These are phyloP conservation scores for Calycina marina DNA, from an alignment of 2,329 filamentous ascomycete species.

Conservation along the genomic window DNA sequence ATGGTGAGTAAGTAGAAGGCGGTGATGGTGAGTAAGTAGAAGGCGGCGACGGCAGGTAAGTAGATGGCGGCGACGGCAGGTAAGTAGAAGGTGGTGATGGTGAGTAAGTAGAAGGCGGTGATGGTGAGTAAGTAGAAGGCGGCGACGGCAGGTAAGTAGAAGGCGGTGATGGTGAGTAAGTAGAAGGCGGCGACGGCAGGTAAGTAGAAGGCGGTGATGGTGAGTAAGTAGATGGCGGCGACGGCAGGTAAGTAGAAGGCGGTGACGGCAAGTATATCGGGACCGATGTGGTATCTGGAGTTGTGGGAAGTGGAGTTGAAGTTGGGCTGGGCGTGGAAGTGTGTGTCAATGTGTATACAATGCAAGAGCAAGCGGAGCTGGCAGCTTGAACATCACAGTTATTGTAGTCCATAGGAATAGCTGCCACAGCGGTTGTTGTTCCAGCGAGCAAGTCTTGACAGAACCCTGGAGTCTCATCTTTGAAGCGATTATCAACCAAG, in stretches of 20 bases:
- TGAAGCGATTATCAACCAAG: slow-evolving; percentile 23
- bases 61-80: not conserved
- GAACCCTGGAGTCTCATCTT: slow-evolving; percentile 19
- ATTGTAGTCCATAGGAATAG: slow-evolving; percentile 22
- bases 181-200: not conserved
- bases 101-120: not conserved
- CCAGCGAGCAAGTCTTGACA: slow-evolving; percentile 23
- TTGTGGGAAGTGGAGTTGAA: slow-evolving; percentile 5
- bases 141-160: not conserved
- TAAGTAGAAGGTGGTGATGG: not conserved
- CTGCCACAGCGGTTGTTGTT: slow-evolving; percentile 14
- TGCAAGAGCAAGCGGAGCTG: slow-evolving; percentile 26
- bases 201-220: not conserved
- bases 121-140: not conserved
- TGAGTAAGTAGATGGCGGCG: not conserved
- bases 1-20: not conserved
- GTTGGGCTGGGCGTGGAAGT: slow-evolving; percentile 8
- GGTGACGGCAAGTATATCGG: too few relatives aligned
- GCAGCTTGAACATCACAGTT: slow-evolving; percentile 18
- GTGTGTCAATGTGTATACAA: slow-evolving; percentile 23
- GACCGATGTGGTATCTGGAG: too few relatives aligned
- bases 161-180: not conserved
- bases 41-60: not conserved
- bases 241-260: not conserved
- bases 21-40: not conserved